These are phyloP conservation scores for Neurospora sp. DNA, from an alignment of 495 filamentous ascomycete species.

Conservation along the genomic window DNA sequence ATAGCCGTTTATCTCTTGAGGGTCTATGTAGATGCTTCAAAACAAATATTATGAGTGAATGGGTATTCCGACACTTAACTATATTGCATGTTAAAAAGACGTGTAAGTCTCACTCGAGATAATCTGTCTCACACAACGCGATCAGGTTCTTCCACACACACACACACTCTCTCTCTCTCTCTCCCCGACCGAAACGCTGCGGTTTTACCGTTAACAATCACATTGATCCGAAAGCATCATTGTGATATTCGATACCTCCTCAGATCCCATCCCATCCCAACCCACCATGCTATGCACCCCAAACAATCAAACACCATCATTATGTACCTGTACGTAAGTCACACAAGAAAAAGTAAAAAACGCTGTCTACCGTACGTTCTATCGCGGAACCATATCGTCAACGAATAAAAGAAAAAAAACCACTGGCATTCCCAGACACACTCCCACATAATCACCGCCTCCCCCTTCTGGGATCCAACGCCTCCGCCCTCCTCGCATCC, in stretches of 20 bases:
- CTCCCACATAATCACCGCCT: slow-evolving; percentile 18
- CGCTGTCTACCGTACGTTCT: background rate
- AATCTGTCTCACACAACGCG: background rate
- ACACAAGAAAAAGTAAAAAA: background rate
- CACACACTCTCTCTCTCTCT: background rate
- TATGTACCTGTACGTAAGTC: background rate
- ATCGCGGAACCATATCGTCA: background rate
- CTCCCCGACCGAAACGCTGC: background rate
- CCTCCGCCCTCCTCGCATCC: slow-evolving; percentile 76
- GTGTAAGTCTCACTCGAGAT: background rate
- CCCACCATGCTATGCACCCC: background rate
- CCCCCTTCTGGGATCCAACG: slow-evolving; percentile 68
- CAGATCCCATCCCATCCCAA: background rate
- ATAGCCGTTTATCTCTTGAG: too few species aligned
- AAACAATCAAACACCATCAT: background rate
- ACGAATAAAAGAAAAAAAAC: too few species aligned
- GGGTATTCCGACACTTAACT: background rate
- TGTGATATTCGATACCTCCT: background rate
- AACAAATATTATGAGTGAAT: background rate
- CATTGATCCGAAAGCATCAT: background rate
- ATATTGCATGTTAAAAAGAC: background rate
- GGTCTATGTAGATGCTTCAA: background rate
- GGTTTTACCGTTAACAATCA: background rate
- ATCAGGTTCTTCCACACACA: background rate
- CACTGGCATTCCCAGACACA: background rate